These are phyloP conservation scores for Quercus ilex DNA, from an alignment of 306 rosid genomes.

Conservation along the genomic window DNA sequence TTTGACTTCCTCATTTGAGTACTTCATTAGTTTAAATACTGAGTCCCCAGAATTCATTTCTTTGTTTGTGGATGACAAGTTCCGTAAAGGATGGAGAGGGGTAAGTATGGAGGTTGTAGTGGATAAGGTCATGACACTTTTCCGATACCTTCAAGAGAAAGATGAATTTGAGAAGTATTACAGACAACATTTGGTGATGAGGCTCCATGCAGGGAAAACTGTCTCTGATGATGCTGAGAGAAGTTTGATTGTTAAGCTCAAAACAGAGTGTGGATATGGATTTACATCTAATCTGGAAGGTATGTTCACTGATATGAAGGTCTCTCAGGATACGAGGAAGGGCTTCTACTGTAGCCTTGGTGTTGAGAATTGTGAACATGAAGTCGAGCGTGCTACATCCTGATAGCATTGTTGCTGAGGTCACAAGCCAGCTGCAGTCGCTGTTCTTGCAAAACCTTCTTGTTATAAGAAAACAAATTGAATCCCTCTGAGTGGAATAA, in stretches of 20 bases:
- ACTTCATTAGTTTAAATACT: conserved; percentile 54
- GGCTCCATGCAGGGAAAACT: conserved; percentile 50
- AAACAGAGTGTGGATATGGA: conserved; percentile 53
- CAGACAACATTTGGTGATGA: conserved; percentile 50
- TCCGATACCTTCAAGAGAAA: conserved; percentile 54
- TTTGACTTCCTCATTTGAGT: conserved; percentile 52
- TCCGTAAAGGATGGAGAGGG: conserved; percentile 45
- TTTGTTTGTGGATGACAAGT: conserved; percentile 58
- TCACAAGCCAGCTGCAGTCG: no score
- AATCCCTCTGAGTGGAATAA: conserved; percentile 33
- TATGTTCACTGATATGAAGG: conserved; percentile 58
- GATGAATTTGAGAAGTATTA: conserved; percentile 57
- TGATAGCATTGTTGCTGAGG: no score
- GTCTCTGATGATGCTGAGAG: conserved; percentile 51
- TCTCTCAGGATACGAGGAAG: conserved; percentile 42
- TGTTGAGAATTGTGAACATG: neutral
- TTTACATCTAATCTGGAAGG: conserved; percentile 56
- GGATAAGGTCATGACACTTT: conserved; percentile 60
- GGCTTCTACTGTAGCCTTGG: conserved; percentile 34
- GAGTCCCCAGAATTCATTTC: conserved; percentile 53
- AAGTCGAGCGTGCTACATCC: no score
- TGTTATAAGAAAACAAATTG: no score
- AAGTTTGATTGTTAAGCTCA: conserved; percentile 54
- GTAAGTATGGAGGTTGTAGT: conserved; percentile 49
- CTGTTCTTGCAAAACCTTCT: no score